Base-by-base conservation (phyloP, 2,329 filamentous ascomycete genomes). In the Ceratocystis ficicola region DNA sequence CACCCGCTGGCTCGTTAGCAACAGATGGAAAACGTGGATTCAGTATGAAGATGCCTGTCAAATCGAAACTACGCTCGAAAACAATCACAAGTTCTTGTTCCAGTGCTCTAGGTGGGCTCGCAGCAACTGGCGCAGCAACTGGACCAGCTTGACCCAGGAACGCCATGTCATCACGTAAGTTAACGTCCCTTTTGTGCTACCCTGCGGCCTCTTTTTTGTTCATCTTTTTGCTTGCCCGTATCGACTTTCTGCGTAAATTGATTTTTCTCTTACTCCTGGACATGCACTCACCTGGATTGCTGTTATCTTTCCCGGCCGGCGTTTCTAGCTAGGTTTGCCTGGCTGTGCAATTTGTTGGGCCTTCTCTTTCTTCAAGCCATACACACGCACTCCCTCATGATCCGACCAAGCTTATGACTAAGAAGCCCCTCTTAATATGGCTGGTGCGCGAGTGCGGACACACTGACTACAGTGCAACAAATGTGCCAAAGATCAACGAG, bases 121-220 rank as follows among this genome's bases (percentile, higher is more conserved):
- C 72, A 96, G 92, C 80, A 97, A 97, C 77, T 97, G 93, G 93
- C 83, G 93, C 73, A 96, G 91, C 79, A 97, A 97, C 76, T 86
- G 90, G 76, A 96, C 90, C 64, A 96, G 90, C 75, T 81, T 96
- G 73, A 82, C 93, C 69, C 84, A 84, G 69, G 93, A 96, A 77
- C 80, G 87, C 73, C 83, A 90, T 73, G 89, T 96, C 72, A 90
- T 89, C 85, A 86, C 78, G 92, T 96, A 82, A 86, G 90, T 85
- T 36, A 62, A 2, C 10, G 10, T 44, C 3, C n/a, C 30, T 12
- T 48, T 50, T 60, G 57, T 69, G 46, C 25, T 22, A 50, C 46
- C 20, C n/a, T 50, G 20, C 4, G 36, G 8, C 8, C 20, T 6
- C 22, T 36, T 57, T 50, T 65, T 52, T 30, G 41, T 22, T 28